Base-by-base conservation (phyloP, 164 flowering plant species). In the Euptelea pleiosperma region DNA sequence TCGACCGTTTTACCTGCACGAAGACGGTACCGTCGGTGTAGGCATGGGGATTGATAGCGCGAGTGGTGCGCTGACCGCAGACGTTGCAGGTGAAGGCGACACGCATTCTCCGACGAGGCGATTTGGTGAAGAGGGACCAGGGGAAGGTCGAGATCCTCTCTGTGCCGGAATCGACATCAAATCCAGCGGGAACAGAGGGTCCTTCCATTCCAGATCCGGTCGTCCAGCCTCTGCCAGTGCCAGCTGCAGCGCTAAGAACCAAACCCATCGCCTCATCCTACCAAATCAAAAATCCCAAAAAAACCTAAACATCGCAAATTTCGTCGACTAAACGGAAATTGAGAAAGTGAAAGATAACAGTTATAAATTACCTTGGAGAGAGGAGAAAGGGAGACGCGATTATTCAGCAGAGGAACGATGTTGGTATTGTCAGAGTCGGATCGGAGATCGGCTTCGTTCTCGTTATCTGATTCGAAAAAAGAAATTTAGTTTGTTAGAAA, bases 141-240 rank as follows among this genome's bases (percentile, higher is more conserved):
- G 96, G 96, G 52, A 91, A 86, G 41, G 98, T 89, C 31, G 95
- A 86, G 40, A 89, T 70, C 57, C 60, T 77, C 57, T 73, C 85
- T 19, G 73, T 71, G 30, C 68, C 64, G 7, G 82, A 67, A 48
- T 73, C 71, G 9, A 65, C 37, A 2, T 76, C 82, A 12, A 70
- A 51, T 6, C 81, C 80, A 0, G 79, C 87, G 6, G 92, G 86
- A 44, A 59, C 73, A 0, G 94, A 61, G 0, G 96, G 96, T 1
- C 96, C 98, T 69, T 91, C 98, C 96, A 91, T 85, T 12, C 92
- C 98, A 0, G 98, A 89, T 8, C 88, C 92, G 10, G 96, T 91
- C 12, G 91, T 91, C 98, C 98, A 89, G 0, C 96, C 98, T 60
- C 88, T 69, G 11, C 85, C n/a, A n/a, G n/a, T n/a, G n/a, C n/a